These are phyloP conservation scores for Fusarium buharicum DNA, from an alignment of 2,329 filamentous ascomycete species.

Conservation along the genomic window DNA sequence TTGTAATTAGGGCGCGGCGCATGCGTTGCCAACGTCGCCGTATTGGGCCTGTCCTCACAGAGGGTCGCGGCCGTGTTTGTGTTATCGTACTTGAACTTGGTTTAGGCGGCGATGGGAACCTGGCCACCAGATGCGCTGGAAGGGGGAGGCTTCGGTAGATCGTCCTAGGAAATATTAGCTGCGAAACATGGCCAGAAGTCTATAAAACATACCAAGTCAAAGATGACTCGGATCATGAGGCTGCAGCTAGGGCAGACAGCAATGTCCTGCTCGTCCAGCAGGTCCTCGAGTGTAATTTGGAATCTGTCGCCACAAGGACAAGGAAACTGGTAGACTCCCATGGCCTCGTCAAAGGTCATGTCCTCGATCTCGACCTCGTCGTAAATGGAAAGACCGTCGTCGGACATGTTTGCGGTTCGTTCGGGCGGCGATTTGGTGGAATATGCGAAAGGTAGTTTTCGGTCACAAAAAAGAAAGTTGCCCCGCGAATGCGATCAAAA, in stretches of 20 bases:
- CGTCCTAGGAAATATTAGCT: conserved; percentile 50
- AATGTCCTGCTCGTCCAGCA: conserved; percentile 90
- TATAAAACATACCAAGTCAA: conserved; percentile 74
- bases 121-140: conserved; percentile 48
- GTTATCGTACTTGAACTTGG: conserved; percentile 7
- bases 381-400: conserved; percentile 80
- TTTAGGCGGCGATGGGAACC: conserved; percentile 56
- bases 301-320: conserved; percentile 98
- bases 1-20: background rate
- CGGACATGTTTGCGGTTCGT: conserved; percentile 61
- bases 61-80: conserved; percentile 2
- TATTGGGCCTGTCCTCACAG: background rate
- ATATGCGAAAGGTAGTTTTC: conserved; percentile 1
- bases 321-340: conserved; percentile 94
- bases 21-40: no score
- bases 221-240: conserved; percentile 95
- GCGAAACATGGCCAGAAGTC: background rate
- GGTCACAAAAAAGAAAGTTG: conserved; percentile 28
- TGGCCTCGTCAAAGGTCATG: conserved; percentile 86
- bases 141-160: conserved; percentile 55
- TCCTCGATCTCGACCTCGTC: conserved; percentile 99
- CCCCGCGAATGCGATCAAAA: conserved; percentile 44
- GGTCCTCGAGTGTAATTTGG: conserved; percentile 85
- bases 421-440: background rate
- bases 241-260: conserved; percentile 98